phyloP scores from a whole-genome alignment of 306 rosid genomes.

The Acacia crassicarpa region DNA sequence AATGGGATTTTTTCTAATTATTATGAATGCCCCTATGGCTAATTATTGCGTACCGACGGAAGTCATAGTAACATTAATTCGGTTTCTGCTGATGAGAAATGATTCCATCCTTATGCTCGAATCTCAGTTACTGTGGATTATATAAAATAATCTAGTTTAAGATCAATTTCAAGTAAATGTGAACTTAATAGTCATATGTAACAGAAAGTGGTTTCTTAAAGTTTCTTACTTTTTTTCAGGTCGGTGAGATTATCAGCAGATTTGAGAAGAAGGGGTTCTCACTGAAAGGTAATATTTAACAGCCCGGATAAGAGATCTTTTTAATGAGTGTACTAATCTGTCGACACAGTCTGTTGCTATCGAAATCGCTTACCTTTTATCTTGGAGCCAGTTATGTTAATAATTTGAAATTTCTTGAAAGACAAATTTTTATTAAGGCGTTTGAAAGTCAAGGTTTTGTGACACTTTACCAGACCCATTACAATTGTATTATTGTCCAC shows the following conservation, averaged over 20 bases:
- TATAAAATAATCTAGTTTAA: background rate
- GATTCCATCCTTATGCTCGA: background rate
- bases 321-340: background rate
- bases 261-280: constrained; percentile 95
- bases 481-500: background rate
- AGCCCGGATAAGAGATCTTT: background rate
- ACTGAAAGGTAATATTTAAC: constrained; percentile 57
- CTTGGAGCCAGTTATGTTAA: background rate
- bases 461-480: background rate
- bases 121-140: background rate
- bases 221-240: constrained; percentile 41
- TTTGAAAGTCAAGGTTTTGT: background rate
- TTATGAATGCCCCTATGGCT: background rate
- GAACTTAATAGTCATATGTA: background rate
- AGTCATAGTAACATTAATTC: background rate
- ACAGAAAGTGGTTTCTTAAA: background rate
- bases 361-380: background rate
- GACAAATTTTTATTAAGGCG: background rate
- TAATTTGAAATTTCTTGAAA: background rate
- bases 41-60: background rate
- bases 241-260: constrained; percentile 87
- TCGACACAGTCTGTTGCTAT: background rate
- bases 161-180: background rate
- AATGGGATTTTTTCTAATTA: background rate
- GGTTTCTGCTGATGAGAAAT: background rate